Conservation (phyloP, 2,329 filamentous ascomycete species). For the Colletotrichum sp. region DNA sequence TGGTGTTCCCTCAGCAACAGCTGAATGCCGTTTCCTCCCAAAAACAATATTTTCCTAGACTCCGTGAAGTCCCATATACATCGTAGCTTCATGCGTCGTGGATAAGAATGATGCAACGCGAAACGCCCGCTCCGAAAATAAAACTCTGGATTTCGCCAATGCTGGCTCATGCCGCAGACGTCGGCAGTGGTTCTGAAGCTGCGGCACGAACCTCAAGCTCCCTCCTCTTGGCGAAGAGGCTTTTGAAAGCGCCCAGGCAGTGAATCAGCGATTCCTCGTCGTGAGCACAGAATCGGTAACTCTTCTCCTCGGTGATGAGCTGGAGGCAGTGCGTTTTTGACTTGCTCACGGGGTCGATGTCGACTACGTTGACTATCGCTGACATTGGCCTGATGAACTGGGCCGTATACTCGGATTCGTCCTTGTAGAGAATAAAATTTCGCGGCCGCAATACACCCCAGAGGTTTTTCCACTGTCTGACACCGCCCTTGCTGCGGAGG, state of each 20-base stretch:
- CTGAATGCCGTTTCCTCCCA: neutral
- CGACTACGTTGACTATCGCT: constrained; percentile 86
- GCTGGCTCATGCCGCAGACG: neutral
- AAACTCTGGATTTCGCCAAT: neutral
- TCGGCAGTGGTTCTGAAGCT: constrained; percentile 27
- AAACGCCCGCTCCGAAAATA: constrained; percentile 13
- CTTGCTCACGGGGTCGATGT: constrained; percentile 85
- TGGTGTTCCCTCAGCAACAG: neutral
- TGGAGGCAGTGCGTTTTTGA: constrained; percentile 90
- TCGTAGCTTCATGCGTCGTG: constrained; percentile 13
- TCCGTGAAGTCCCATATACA: neutral
- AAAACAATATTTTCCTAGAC: neutral
- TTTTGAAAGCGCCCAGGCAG: constrained; percentile 92
- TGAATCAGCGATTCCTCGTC: constrained; percentile 84
- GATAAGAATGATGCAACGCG: neutral
- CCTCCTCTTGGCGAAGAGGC: constrained; percentile 73
- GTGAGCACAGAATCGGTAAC: constrained; percentile 75
- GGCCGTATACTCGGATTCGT: constrained; percentile 88
- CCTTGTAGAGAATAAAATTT: constrained; percentile 90
- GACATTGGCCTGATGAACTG: constrained; percentile 80
- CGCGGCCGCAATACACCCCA: constrained; percentile 91
- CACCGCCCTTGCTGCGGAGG: constrained; percentile 79
- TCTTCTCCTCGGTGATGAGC: constrained; percentile 92
- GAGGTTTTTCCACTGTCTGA: constrained; percentile 92
- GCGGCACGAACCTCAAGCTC: constrained; percentile 61